A percentile compares a stretch with the other conserved stretches of the same genome.
Evolutionary conservation across 2,329 filamentous ascomycete genomes (phyloP).

Genomic region (Aspergillus sp.): DNA sequence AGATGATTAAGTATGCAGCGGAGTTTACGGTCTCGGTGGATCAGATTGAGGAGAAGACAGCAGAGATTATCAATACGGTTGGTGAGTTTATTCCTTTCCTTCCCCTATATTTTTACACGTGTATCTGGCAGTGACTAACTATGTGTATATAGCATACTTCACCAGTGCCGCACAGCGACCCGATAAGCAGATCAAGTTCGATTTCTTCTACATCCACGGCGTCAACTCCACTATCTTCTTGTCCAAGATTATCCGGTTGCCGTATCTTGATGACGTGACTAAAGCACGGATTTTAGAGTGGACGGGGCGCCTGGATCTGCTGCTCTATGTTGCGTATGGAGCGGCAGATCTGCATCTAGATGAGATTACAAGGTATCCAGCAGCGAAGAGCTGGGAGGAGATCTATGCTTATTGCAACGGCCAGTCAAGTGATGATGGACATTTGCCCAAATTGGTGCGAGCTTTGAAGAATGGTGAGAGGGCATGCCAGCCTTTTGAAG

Average conservation of each 20-base stretch:
- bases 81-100: slow-evolving; percentile 37
- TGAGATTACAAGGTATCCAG: slow-evolving; percentile 62
- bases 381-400: slow-evolving; percentile 52
- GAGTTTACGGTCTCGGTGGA: slow-evolving; percentile 60
- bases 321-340: slow-evolving; percentile 71
- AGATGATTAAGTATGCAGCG: slow-evolving; percentile 63
- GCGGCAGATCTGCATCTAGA: slow-evolving; percentile 62
- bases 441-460: slow-evolving; percentile 73
- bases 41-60: slow-evolving; percentile 59
- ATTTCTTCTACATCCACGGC: slow-evolving; percentile 82
- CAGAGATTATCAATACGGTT: slow-evolving; percentile 70
- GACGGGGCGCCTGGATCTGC: slow-evolving; percentile 74
- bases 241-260: slow-evolving; percentile 60
- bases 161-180: slow-evolving; percentile 64
- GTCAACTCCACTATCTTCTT: slow-evolving; percentile 78
- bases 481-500: slow-evolving; percentile 44
- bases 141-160: slow-evolving; percentile 49
- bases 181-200: slow-evolving; percentile 69
- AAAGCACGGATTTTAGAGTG: slow-evolving; percentile 76
- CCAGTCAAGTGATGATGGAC: slow-evolving; percentile 70
- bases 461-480: slow-evolving; percentile 67
- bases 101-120: no score
- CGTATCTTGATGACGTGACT: slow-evolving; percentile 60
- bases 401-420: slow-evolving; percentile 50
- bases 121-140: no score